Evolutionary conservation across 805 yeast species (phyloP), one percentile per base, ranked within the genome.

Genomic region (Yamadazyma nakazawae): DNA sequence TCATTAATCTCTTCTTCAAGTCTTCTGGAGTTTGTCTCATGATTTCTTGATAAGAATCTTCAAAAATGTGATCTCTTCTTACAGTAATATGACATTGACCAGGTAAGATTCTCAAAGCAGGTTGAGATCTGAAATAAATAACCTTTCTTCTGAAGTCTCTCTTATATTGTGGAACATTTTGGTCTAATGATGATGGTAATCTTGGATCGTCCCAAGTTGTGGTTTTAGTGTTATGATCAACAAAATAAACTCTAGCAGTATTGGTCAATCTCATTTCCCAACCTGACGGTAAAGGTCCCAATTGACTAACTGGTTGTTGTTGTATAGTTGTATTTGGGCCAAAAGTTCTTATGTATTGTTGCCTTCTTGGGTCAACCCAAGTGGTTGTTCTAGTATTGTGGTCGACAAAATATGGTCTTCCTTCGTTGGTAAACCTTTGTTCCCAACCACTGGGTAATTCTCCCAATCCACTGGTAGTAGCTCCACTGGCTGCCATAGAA

Each of bases 141-240:
- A 94, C 88, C 73, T 94, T 94, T 72, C 99, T 84, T 71, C 99
- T 81, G 72, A 94, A 94, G 68, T 94, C 99, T 75, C 99, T 92
- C 79, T 94, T 94, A 69, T 94, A 94, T 72, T 94, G 98, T 18
- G 99, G 99, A 58, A 94, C 99, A 58, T 92, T 92, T 72, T 94
- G 98, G 67, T 94, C 99, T 58, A 94, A 75, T 8, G 96, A 88
- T 5, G 97, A 89, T 43, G 99, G 99, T 64, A 94, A 78, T 63
- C 99, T 84, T 53, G 99, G 99, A 65, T 94, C 99, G 69, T 94
- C 99, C 99, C 99, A 94, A 1, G 99, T 94, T 0, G 99, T 94
- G 0, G 99, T 94, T 72, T 94, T 94, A 28, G 99, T 94, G 70
- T 94, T 94, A 74, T 94, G 99, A 68, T 94, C 99, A 55, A 94